Evolutionary conservation across 1,284 basidiomycete genomes (phyloP), one percentile per base, ranked within the genome.

Genomic region (Hemileccinum hortonii): DNA sequence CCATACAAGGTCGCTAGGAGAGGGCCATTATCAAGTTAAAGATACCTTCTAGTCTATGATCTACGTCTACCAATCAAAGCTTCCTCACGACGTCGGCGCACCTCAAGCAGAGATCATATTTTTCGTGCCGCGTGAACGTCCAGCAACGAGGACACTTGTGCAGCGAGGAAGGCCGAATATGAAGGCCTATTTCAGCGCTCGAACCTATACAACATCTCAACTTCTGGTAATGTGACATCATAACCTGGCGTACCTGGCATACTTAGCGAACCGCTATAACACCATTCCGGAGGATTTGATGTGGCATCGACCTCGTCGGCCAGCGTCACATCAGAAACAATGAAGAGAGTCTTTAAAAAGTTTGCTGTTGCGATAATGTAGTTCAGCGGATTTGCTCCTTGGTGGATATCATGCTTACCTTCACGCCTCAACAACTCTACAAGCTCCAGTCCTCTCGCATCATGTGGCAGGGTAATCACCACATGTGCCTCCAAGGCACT

Each of bases 401-500:
- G 8, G 35, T n/a, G 24, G 33, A 6, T 21, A 10, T 36, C 35
- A 46, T 49, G 46, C 61, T 46, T 36, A 79, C 85, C 78, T 75
- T 86, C 80, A 44, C 78, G 75, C 44, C 61, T 68, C 18, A 87
- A 58, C 30, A 83, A 51, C 22, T 67, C 53, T 11, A 73, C 58
- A 12, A 66, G 52, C 51, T 53, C 49, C 47, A 55, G 8, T n/a
- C 61, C 58, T 30, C 65, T 53, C 41, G 52, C 21, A 16, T 59
- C 61, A 7, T 69, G 59, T 4, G 79, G 74, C 15, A 84, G 46
- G 7, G 78, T 63, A 21, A 87, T 73, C 44, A 81, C 74, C 2
- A 89, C 81, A 44, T 82, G 79, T 12, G 87, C 90, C 67, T 90
- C 88, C 26, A 89, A 69, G 2, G 90, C 83, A 63, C 81, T 88